These are phyloP conservation scores for Sanghuangporus baumii DNA, from an alignment of 1,284 basidiomycete species.

Conservation along the genomic window DNA sequence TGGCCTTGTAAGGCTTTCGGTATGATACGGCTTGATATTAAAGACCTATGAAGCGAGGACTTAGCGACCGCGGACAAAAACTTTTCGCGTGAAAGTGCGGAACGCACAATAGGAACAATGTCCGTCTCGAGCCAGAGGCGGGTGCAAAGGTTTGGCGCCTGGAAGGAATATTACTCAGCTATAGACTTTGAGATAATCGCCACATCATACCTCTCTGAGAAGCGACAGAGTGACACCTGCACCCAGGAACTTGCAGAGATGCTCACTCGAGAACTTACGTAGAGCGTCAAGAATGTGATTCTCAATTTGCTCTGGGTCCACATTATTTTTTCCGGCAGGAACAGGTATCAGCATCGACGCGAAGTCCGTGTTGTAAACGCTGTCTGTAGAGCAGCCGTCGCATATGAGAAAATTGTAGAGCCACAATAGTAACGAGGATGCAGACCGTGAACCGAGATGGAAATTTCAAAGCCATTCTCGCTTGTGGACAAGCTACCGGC, in stretches of 20 bases:
- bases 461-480: constrained; percentile 57
- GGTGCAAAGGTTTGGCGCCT: constrained; percentile 73
- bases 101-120: constrained; percentile 60
- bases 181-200: not conserved
- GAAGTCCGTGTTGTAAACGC: constrained; percentile 75
- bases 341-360: constrained; percentile 46
- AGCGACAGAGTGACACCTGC: constrained; percentile 47
- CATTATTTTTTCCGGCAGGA: constrained; percentile 38
- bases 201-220: constrained; percentile 26
- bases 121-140: constrained; percentile 72
- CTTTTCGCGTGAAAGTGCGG: not conserved
- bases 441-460: constrained; percentile 66
- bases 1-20: constrained; percentile 65
- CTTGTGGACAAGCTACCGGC: constrained; percentile 55
- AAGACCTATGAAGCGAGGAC: constrained; percentile 35
- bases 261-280: constrained; percentile 64
- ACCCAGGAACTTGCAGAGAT: constrained; percentile 79
- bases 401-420: not conserved
- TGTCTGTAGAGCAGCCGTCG: constrained; percentile 24
- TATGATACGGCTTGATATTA: constrained; percentile 77
- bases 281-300: constrained; percentile 51
- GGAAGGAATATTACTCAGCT: constrained; percentile 2
- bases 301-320: constrained; percentile 45
- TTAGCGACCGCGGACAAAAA: not conserved
- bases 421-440: not conserved